A percentile compares a stretch with the other conserved stretches of the same genome.
phyloP scores from a whole-genome alignment of 2,329 filamentous ascomycete genomes.

The Plectosphaerella cucumerina region DNA sequence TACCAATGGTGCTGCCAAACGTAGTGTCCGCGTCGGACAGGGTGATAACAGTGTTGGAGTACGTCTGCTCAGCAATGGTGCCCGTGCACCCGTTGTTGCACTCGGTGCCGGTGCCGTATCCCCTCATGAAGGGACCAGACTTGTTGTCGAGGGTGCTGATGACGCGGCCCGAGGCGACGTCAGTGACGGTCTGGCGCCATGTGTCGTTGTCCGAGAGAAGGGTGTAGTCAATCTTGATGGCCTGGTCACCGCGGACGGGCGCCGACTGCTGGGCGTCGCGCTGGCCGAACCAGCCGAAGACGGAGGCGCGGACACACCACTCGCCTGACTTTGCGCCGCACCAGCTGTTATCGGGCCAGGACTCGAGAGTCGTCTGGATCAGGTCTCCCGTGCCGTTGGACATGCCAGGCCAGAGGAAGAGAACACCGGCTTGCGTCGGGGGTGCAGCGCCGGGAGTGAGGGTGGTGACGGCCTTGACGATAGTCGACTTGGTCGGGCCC shows the following conservation, averaged over 20 bases:
- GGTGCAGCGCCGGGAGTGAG: slow-evolving; percentile 34
- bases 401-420: slow-evolving; percentile 41
- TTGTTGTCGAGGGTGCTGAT: slow-evolving; percentile 28
- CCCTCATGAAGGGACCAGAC: slow-evolving; percentile 31
- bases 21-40: slow-evolving; percentile 24
- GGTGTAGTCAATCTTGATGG: slow-evolving; percentile 14
- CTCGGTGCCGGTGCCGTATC: slow-evolving; percentile 35
- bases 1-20: slow-evolving; percentile 21
- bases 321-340: slow-evolving; percentile 31
- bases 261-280: background rate
- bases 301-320: slow-evolving; percentile 28
- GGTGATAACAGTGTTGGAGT: slow-evolving; percentile 33
- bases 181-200: slow-evolving; percentile 24
- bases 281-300: slow-evolving; percentile 34
- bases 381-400: slow-evolving; percentile 38
- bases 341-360: slow-evolving; percentile 34
- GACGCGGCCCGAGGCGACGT: slow-evolving; percentile 25
- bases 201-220: slow-evolving; percentile 17
- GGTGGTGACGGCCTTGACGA: slow-evolving; percentile 32
- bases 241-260: no score
- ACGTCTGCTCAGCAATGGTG: slow-evolving; percentile 32
- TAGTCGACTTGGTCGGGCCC: slow-evolving; percentile 17
- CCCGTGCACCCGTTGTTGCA: slow-evolving; percentile 30
- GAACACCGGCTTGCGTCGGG: slow-evolving; percentile 27
- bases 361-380: slow-evolving; percentile 35